These are phyloP conservation scores for Salix caprea DNA, from an alignment of 345 rosid genomes.

Conservation along the genomic window DNA sequence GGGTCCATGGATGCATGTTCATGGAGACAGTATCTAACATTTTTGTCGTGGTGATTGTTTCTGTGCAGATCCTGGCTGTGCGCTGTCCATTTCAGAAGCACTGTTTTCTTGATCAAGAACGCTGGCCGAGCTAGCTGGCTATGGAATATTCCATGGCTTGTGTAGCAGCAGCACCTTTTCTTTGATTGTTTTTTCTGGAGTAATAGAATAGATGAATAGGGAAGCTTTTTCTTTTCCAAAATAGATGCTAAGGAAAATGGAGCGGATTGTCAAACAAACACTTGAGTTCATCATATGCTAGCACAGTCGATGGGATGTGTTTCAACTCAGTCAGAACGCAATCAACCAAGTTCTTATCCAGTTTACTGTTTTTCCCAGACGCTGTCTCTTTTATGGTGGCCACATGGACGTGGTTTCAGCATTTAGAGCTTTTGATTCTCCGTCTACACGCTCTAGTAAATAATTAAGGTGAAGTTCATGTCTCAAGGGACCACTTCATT, in stretches of 20 bases:
- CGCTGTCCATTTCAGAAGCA: too few species aligned
- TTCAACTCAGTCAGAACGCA: background rate
- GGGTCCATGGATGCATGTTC: too few species aligned
- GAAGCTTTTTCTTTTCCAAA: background rate
- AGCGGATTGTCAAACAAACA: background rate
- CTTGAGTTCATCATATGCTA: background rate
- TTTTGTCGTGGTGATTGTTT: too few species aligned
- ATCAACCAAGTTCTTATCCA: background rate
- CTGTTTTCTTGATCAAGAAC: too few species aligned
- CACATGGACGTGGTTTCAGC: background rate
- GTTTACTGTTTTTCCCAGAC: background rate
- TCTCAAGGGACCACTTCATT: too few species aligned
- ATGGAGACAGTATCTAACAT: too few species aligned
- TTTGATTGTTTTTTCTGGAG: background rate
- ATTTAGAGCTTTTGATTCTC: background rate
- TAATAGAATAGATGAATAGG: background rate
- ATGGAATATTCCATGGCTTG: background rate
- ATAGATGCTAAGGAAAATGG: background rate
- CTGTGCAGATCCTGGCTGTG: too few species aligned
- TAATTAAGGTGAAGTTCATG: too few species aligned
- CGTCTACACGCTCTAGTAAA: background rate
- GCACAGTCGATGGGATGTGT: constrained; percentile 5
- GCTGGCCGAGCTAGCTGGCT: too few species aligned
- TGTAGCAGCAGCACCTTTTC: background rate
- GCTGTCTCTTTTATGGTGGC: background rate